Base-by-base conservation (phyloP, 1,284 basidiomycete genomes). In the Marasmius sp. region DNA sequence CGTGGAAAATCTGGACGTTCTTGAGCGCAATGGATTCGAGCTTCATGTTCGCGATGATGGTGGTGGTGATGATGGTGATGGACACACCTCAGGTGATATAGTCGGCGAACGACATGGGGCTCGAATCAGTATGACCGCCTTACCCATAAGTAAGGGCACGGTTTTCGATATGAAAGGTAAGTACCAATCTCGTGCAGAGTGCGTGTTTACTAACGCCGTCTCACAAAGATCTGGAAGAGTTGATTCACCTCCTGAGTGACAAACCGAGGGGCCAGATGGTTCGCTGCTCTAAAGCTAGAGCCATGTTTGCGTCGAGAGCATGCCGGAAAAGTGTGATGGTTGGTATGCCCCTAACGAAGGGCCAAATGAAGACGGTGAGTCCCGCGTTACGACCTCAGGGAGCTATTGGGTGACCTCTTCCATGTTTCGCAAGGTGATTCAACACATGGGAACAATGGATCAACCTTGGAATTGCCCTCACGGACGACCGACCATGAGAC, bases 401-500 rank as follows among this genome's bases (percentile, higher is more conserved):
- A 27, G 27, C 27, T n/a, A n/a, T 18, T 36, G n/a, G 2, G 16
- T 18, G 45, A 47, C 20, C 16, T 18, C 20, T 54, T 14, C 18
- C n/a, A 16, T 53, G 61, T 34, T 38, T 66, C 33, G 64, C 57
- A 64, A 95, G 92, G 86, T 98, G 61, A 80, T 99, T 1, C 84
- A 85, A 53, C 94, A 98, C 74, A 97, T 99, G 95, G 94, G 94
- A 45, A 91, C 85, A 7, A 95, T 99, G 81, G 94, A 98, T 68
- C 95, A 98, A 70, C 97, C 96, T 0, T 99, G 97, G 95, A 94
- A 97, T 64, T 98, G 96, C 71, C 96, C 97, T 2, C 96, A 98
- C 72, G 96, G 96, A 4, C 80, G 96, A 50, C 97, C 97, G 1
- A 99, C 96, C 7, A 97, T 98, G 94, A 87, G 96, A 27, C 94